Conservation (phyloP, 1,284 basidiomycete genomes). For the Volvariella surrecta region DNA sequence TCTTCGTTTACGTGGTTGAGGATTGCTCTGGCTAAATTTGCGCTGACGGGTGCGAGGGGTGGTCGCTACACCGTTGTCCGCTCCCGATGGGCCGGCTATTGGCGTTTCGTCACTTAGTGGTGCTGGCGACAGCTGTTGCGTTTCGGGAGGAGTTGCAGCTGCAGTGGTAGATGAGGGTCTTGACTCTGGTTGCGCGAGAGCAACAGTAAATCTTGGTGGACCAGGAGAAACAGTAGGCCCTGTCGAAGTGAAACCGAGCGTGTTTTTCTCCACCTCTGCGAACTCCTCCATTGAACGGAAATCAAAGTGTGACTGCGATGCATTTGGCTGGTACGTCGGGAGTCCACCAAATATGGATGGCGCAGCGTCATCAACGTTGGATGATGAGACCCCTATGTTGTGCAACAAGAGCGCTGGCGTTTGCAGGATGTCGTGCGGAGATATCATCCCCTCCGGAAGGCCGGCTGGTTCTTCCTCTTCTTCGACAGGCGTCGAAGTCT, state of each 20-base stretch:
- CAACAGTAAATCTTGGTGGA: conserved; percentile 25
- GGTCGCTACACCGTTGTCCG: neutral
- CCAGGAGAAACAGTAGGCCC: conserved; percentile 22
- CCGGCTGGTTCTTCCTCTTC: conserved; percentile 2
- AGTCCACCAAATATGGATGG: conserved; percentile 32
- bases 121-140: conserved; percentile 9
- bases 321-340: conserved; percentile 55
- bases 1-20: conserved; percentile 50
- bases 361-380: conserved; percentile 19
- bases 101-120: conserved; percentile 16
- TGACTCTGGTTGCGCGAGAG: conserved; percentile 3
- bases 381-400: conserved; percentile 11
- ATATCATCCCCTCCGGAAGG: conserved; percentile 1
- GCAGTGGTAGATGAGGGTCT: conserved; percentile 5
- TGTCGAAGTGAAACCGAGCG: conserved; percentile 34
- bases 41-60: conserved; percentile 53
- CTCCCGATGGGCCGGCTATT: neutral
- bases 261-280: conserved; percentile 62
- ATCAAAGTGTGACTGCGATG: conserved; percentile 54
- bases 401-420: conserved; percentile 2
- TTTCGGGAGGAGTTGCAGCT: conserved; percentile 7
- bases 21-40: conserved; percentile 76
- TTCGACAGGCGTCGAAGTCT: conserved; percentile 14
- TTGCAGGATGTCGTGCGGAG: conserved; percentile 10
- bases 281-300: conserved; percentile 79